Conservation (phyloP, 345 rosid species). For the Iberis pinnata region DNA sequence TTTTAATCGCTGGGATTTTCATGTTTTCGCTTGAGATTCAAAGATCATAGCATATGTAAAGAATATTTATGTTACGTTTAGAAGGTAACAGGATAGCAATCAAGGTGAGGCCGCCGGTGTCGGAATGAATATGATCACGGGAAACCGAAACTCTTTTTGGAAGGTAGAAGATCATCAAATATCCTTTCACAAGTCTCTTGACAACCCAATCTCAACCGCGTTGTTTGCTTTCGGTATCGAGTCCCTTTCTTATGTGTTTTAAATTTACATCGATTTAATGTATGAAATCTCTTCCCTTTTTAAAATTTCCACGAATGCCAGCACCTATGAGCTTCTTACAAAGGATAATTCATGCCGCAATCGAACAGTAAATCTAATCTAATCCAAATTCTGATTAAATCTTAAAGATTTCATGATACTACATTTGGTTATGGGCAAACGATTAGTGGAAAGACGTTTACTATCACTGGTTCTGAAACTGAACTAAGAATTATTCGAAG, state of each 20-base stretch:
- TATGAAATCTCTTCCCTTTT: background rate
- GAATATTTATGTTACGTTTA: no score
- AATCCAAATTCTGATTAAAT: background rate
- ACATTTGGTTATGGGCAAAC: constrained; percentile 98
- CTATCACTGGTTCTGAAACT: constrained; percentile 79
- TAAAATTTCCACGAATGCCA: constrained; percentile 47
- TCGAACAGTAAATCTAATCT: constrained; percentile 44
- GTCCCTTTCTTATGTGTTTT: background rate
- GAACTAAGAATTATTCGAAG: constrained; percentile 77
- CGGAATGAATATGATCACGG: constrained; percentile 44
- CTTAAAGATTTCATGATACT: constrained; percentile 40
- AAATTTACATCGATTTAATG: background rate
- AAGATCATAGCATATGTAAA: no score
- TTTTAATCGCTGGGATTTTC: no score
- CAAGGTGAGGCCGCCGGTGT: constrained; percentile 54
- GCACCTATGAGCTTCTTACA: constrained; percentile 70
- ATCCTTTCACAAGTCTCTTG: constrained; percentile 65
- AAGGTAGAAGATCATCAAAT: constrained; percentile 58
- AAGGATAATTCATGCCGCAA: constrained; percentile 67
- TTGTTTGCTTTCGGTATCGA: constrained; percentile 68
- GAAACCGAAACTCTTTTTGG: constrained; percentile 34
- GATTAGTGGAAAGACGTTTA: constrained; percentile 95
- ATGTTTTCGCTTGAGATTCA: no score
- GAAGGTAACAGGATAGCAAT: no score
- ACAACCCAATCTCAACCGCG: constrained; percentile 57